Conservation (phyloP, 257 asterid species). For the Voacanga thouarsii region DNA sequence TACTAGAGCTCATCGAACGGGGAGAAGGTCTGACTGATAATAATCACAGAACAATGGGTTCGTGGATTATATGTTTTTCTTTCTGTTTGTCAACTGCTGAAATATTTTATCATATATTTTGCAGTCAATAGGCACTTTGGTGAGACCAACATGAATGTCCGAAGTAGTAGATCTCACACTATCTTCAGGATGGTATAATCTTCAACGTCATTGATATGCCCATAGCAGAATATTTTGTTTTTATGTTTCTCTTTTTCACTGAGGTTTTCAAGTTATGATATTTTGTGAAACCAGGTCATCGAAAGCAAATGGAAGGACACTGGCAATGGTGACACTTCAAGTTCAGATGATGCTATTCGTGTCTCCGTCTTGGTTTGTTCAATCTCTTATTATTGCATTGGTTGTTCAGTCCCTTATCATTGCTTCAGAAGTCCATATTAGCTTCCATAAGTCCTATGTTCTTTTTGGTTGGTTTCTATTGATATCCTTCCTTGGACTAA, state of each 20-base stretch:
- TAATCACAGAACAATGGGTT: conserved; percentile 12
- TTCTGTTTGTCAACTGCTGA: conserved; percentile 3
- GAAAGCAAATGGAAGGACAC: conserved; percentile 82
- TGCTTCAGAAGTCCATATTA: conserved; percentile 4
- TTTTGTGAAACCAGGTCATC: conserved; percentile 57
- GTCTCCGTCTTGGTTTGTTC: conserved; percentile 88
- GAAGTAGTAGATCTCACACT: conserved; percentile 96
- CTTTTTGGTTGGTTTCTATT: background rate
- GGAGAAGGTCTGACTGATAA: conserved; percentile 79
- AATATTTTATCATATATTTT: conserved; percentile 13
- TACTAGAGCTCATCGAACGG: conserved; percentile 69
- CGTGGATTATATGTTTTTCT: background rate
- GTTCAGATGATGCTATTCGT: conserved; percentile 81
- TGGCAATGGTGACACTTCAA: conserved; percentile 30
- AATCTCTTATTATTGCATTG: background rate
- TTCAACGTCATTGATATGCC: conserved; percentile 17
- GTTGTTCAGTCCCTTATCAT: conserved; percentile 20
- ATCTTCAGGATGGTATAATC: conserved; percentile 88
- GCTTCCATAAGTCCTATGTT: background rate
- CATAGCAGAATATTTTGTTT: conserved; percentile 15
- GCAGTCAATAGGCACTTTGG: conserved; percentile 98
- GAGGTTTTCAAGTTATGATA: conserved; percentile 1
- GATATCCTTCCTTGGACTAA: background rate
- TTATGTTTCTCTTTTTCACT: conserved; percentile 6
- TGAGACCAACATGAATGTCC: conserved; percentile 95